Conservation (phyloP, 2,329 filamentous ascomycete genomes). For the Raffaelea arxii region DNA sequence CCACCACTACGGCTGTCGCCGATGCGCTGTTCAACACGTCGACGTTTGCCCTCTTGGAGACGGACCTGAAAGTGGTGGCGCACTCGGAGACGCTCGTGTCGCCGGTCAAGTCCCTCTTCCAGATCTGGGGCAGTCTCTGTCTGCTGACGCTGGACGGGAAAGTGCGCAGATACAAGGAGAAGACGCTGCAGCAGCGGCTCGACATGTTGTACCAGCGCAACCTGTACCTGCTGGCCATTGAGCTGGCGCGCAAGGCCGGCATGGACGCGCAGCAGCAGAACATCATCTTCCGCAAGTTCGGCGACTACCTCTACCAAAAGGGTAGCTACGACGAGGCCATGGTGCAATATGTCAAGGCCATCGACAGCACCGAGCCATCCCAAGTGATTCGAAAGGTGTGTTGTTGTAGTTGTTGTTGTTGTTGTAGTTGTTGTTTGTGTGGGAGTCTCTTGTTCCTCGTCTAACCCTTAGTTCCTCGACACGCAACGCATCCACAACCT, state of each 20-base stretch:
- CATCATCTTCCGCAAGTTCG: slow-evolving; percentile 85
- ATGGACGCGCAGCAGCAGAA: slow-evolving; percentile 77
- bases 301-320: slow-evolving; percentile 89
- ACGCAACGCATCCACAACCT: slow-evolving; percentile 96
- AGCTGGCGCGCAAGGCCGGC: slow-evolving; percentile 80
- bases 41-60: slow-evolving; percentile 85
- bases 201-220: slow-evolving; percentile 93
- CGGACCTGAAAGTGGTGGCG: slow-evolving; percentile 79
- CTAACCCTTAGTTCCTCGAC: slow-evolving; percentile 81
- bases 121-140: slow-evolving; percentile 86
- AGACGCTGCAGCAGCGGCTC: slow-evolving; percentile 77
- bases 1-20: slow-evolving; percentile 53
- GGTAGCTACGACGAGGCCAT: slow-evolving; percentile 97
- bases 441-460: too few relatives aligned
- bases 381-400: slow-evolving; percentile 84
- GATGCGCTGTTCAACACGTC: slow-evolving; percentile 80
- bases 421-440: too few relatives aligned
- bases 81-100: slow-evolving; percentile 80
- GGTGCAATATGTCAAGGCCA: slow-evolving; percentile 94
- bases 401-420: too few relatives aligned
- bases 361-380: slow-evolving; percentile 91
- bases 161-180: slow-evolving; percentile 83
- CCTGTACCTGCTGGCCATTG: slow-evolving; percentile 84
- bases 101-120: slow-evolving; percentile 69
- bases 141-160: slow-evolving; percentile 89